These are phyloP conservation scores for Acanthamoeba rhysodes DNA, from an alignment of 208 protist species.

Conservation along the genomic window DNA sequence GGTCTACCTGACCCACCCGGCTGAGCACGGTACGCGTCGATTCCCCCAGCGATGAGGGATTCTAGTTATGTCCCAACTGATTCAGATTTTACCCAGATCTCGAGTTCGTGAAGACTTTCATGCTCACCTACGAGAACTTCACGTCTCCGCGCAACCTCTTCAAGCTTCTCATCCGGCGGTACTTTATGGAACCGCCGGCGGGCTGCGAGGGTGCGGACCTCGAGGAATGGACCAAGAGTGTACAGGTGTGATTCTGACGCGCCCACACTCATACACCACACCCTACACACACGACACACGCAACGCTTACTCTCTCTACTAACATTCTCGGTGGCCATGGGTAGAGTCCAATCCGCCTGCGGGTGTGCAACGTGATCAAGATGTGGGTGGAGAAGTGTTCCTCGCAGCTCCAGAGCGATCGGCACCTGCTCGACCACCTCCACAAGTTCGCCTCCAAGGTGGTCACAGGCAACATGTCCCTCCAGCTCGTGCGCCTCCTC, in stretches of 20 bases:
- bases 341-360: constrained; percentile 69
- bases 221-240: constrained; percentile 52
- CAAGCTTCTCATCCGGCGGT: constrained; percentile 39
- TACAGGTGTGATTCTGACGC: not conserved
- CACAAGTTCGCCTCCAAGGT: constrained; percentile 45
- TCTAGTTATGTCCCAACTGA: not conserved
- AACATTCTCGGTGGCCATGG: not conserved
- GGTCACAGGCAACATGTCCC: constrained; percentile 7
- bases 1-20: constrained; percentile 25
- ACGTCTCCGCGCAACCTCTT: constrained; percentile 49
- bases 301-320: too few species aligned
- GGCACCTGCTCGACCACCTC: not conserved
- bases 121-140: constrained; percentile 65
- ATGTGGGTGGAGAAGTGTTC: constrained; percentile 84
- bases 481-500: constrained; percentile 45
- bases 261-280: not conserved
- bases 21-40: not conserved
- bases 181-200: constrained; percentile 46
- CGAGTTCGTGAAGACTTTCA: constrained; percentile 46
- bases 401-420: constrained; percentile 80
- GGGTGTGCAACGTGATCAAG: constrained; percentile 83
- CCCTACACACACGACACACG: too few species aligned
- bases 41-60: not conserved
- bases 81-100: not conserved
- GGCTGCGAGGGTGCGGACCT: not conserved